Conservation (phyloP, 2,329 filamentous ascomycete species). For the Cytospora chrysosperma region DNA sequence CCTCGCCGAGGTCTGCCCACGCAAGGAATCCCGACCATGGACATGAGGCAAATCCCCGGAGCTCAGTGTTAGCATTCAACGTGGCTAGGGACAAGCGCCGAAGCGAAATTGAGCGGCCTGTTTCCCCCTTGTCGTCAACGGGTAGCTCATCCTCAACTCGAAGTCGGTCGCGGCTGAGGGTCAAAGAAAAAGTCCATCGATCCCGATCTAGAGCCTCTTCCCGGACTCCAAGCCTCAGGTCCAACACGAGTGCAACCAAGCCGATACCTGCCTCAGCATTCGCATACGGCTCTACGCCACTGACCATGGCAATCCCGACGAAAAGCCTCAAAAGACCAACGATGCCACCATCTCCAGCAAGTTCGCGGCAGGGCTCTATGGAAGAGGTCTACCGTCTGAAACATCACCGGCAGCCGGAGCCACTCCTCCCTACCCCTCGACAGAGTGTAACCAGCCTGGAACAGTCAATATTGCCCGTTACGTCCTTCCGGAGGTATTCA, state of each 20-base stretch:
- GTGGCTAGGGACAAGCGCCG: constrained; percentile 23
- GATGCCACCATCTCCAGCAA: constrained; percentile 25
- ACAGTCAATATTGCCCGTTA: constrained; percentile 35
- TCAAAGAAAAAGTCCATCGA: neutral
- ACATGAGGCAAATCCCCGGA: constrained; percentile 2
- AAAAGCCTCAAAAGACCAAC: constrained; percentile 30
- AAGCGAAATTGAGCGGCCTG: constrained; percentile 26
- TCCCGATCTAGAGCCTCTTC: constrained; percentile 27
- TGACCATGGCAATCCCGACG: constrained; percentile 13
- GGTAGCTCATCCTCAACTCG: constrained; percentile 33
- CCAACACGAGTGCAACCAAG: constrained; percentile 28
- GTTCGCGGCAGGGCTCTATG: constrained; percentile 28
- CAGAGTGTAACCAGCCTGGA: constrained; percentile 36
- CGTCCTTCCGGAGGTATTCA: constrained; percentile 53
- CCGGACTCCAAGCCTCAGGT: constrained; percentile 31
- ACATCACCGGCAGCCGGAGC: constrained; percentile 45
- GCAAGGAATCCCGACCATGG: constrained; percentile 11
- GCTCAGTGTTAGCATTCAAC: constrained; percentile 11
- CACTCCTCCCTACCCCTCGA: constrained; percentile 25
- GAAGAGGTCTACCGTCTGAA: constrained; percentile 28
- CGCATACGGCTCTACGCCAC: neutral
- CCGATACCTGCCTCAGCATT: neutral
- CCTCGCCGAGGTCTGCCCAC: constrained; percentile 31
- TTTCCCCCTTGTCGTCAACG: constrained; percentile 32
- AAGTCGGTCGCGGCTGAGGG: constrained; percentile 16